Conservation (phyloP, 176 grass and related monocot species). For the Carex myosuroides region DNA sequence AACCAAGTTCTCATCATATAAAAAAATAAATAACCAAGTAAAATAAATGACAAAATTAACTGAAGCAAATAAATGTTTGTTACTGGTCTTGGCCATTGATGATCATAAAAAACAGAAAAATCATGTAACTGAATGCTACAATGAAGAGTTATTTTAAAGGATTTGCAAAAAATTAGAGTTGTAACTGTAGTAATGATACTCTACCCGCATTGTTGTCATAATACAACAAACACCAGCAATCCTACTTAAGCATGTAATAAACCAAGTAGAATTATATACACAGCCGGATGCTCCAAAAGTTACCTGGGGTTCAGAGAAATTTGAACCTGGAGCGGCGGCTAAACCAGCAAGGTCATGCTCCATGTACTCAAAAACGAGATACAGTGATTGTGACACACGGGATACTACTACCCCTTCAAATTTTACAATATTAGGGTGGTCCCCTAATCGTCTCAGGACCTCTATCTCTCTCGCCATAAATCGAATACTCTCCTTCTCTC, state of each 20-base stretch:
- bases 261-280: not conserved
- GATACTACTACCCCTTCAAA: conserved; percentile 40
- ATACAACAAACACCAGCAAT: not conserved
- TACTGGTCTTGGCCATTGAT: not conserved
- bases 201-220: no score
- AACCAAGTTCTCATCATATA: not conserved
- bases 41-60: not conserved
- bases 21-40: not conserved
- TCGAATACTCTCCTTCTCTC: conserved; percentile 38
- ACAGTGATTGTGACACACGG: conserved; percentile 42
- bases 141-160: not conserved
- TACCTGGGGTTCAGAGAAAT: conserved; percentile 50
- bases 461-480: conserved; percentile 56
- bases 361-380: conserved; percentile 98
- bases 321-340: conserved; percentile 19
- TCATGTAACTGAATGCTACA: not conserved
- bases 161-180: not conserved
- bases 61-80: not conserved
- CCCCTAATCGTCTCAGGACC: conserved; percentile 29
- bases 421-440: conserved; percentile 37
- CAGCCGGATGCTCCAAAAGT: not conserved
- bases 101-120: not conserved
- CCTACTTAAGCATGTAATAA: not conserved
- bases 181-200: not conserved
- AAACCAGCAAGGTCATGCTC: conserved; percentile 81